These are phyloP conservation scores for Favolaschia claudopus DNA, from an alignment of 768 basidiomycete species.

Conservation along the genomic window DNA sequence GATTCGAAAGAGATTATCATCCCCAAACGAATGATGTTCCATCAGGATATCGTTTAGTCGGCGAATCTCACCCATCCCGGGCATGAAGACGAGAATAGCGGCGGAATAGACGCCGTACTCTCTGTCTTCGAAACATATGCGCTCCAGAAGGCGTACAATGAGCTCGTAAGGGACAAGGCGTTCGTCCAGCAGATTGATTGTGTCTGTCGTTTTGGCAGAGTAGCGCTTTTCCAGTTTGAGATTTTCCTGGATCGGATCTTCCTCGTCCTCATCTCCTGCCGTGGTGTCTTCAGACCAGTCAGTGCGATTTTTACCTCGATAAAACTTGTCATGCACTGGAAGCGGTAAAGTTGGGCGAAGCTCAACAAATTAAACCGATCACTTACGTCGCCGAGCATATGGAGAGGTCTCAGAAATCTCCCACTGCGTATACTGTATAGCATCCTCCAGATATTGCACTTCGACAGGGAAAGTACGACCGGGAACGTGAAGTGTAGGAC, in stretches of 20 bases:
- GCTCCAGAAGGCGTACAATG: conserved; percentile 83
- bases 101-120: conserved; percentile 65
- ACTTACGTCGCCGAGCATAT: conserved; percentile 76
- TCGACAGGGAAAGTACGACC: conserved; percentile 96
- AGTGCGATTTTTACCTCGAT: conserved; percentile 62
- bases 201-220: conserved; percentile 73
- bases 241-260: conserved; percentile 50
- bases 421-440: conserved; percentile 84
- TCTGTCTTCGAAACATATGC: conserved; percentile 75
- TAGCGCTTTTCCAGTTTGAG: conserved; percentile 81
- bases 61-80: conserved; percentile 93
- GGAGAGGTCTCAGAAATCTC: conserved; percentile 80
- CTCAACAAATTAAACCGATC: background rate
- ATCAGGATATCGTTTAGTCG: conserved; percentile 81
- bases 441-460: conserved; percentile 88
- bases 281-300: conserved; percentile 85
- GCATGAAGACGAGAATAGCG: conserved; percentile 92
- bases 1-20: conserved; percentile 70
- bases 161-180: conserved; percentile 92
- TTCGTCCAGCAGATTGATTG: conserved; percentile 88
- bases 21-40: conserved; percentile 79
- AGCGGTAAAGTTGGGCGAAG: background rate
- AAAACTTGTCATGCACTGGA: conserved; percentile 69
- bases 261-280: conserved; percentile 73
- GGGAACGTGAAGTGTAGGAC: conserved; percentile 86